Conservation (phyloP, 2,329 filamentous ascomycete genomes). For the Xylaria sp. region DNA sequence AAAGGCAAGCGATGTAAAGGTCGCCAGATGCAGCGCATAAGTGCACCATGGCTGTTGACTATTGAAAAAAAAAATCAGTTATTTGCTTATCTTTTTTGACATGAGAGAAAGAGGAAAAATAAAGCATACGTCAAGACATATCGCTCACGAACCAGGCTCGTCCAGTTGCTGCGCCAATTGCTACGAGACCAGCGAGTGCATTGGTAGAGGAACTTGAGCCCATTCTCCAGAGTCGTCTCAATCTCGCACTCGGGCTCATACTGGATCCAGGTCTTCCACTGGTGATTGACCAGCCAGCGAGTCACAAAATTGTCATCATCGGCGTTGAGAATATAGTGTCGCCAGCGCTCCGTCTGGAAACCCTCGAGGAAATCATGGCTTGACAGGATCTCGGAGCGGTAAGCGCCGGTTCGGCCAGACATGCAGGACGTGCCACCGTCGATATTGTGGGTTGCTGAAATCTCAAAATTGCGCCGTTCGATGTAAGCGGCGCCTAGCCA, state of each 20-base stretch:
- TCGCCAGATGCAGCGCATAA: conserved; percentile 88
- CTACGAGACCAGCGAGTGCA: conserved; percentile 93
- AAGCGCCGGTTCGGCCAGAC: conserved; percentile 88
- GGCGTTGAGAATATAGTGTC: conserved; percentile 83
- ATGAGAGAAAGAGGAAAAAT: not conserved
- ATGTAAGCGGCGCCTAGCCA: conserved; percentile 91
- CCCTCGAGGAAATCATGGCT: conserved; percentile 79
- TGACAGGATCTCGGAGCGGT: conserved; percentile 81
- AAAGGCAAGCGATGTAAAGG: conserved; percentile 83
- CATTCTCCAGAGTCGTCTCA: conserved; percentile 86
- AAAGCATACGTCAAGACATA: conserved; percentile 84
- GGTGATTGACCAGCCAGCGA: conserved; percentile 85
- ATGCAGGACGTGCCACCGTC: conserved; percentile 96
- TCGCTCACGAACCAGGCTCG: conserved; percentile 76
- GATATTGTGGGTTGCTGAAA: conserved; percentile 89
- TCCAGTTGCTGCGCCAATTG: conserved; percentile 97
- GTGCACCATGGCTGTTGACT: conserved; percentile 91
- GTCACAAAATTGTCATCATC: conserved; percentile 99
- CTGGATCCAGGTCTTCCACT: conserved; percentile 93
- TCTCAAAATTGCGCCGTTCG: conserved; percentile 92
- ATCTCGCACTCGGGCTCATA: conserved; percentile 88
- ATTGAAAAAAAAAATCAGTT: conserved; percentile 18
- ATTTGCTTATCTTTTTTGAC: too few relatives aligned
- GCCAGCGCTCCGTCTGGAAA: conserved; percentile 89
- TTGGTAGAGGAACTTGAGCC: conserved; percentile 83